Conservation (phyloP, 768 basidiomycete genomes). For the Suillus brevipes region DNA sequence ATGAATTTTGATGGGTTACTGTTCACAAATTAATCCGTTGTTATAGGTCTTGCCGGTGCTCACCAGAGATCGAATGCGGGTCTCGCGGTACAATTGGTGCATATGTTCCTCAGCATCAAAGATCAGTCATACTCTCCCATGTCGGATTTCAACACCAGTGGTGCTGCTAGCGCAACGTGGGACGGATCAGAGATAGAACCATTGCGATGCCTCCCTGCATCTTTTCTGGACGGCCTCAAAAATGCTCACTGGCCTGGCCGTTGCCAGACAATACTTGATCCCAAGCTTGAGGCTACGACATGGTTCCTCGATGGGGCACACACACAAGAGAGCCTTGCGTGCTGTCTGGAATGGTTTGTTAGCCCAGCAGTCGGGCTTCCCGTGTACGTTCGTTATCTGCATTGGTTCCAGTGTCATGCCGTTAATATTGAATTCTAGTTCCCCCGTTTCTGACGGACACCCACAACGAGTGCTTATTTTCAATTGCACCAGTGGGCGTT, state of each 20-base stretch:
- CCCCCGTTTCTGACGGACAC: conserved; percentile 18
- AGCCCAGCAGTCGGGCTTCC: conserved; percentile 54
- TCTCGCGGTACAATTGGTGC: conserved; percentile 76
- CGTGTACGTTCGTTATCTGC: conserved; percentile 19
- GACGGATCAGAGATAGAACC: conserved; percentile 9
- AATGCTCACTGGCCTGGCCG: conserved; percentile 89
- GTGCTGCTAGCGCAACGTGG: background rate
- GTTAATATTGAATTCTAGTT: conserved; percentile 9
- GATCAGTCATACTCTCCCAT: conserved; percentile 15
- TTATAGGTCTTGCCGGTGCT: conserved; percentile 73
- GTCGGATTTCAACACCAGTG: background rate
- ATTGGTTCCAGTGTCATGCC: conserved; percentile 3
- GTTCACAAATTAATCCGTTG: background rate
- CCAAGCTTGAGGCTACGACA: conserved; percentile 46
- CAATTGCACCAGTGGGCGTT: conserved; percentile 92
- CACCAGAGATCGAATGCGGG: conserved; percentile 90
- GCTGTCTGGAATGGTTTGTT: conserved; percentile 88
- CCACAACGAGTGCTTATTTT: conserved; percentile 73
- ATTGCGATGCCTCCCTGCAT: conserved; percentile 41
- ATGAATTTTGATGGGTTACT: conserved; percentile 13
- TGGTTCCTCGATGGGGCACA: conserved; percentile 98
- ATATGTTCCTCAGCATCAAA: conserved; percentile 54
- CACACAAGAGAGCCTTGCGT: conserved; percentile 85
- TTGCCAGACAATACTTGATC: conserved; percentile 82
- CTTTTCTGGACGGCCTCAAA: conserved; percentile 63